Evolutionary conservation across 1,284 basidiomycete genomes (phyloP).

Genomic region (Rhodotorula sp.): DNA sequence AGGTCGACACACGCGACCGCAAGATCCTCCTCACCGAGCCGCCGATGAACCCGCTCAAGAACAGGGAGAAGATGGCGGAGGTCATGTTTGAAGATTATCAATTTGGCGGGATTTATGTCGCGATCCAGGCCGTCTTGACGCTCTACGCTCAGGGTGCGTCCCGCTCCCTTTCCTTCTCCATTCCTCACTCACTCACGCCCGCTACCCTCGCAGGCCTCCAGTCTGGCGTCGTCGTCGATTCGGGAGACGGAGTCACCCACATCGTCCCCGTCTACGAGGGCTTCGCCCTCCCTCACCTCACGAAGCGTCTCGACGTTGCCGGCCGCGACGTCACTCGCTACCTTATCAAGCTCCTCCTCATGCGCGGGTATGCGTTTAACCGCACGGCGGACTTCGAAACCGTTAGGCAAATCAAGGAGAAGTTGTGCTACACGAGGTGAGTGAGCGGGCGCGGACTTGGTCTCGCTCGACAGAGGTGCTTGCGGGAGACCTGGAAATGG

Average conservation of each 20-base stretch:
- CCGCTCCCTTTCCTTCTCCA: neutral
- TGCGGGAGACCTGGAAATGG: neutral
- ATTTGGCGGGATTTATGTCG: conserved; percentile 93
- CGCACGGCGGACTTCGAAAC: conserved; percentile 99
- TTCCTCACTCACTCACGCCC: neutral
- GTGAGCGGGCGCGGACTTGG: conserved; percentile 31
- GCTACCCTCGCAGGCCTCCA: conserved; percentile 67
- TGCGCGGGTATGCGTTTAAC: conserved; percentile 99
- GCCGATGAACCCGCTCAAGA: conserved; percentile 97
- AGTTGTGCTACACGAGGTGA: conserved; percentile 91
- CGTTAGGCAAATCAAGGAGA: conserved; percentile 97
- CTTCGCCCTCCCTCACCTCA: conserved; percentile 91
- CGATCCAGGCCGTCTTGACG: conserved; percentile 97
- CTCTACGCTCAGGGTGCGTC: conserved; percentile 89
- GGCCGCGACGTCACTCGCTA: conserved; percentile 98
- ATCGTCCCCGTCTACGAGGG: conserved; percentile 98
- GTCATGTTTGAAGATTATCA: conserved; percentile 99
- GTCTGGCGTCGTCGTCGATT: conserved; percentile 97
- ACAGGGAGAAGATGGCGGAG: conserved; percentile 90
- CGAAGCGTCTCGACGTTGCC: conserved; percentile 90
- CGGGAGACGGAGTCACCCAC: conserved; percentile 98
- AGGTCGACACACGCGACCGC: conserved; percentile 77
- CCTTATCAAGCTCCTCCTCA: conserved; percentile 94
- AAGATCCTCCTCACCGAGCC: conserved; percentile 97
- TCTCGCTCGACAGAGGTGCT: neutral